A percentile compares a stretch with the other conserved stretches of the same genome.
Evolutionary conservation across 1,139 yeast genomes (phyloP).

Genomic region (Lodderomyces elongisporus): DNA sequence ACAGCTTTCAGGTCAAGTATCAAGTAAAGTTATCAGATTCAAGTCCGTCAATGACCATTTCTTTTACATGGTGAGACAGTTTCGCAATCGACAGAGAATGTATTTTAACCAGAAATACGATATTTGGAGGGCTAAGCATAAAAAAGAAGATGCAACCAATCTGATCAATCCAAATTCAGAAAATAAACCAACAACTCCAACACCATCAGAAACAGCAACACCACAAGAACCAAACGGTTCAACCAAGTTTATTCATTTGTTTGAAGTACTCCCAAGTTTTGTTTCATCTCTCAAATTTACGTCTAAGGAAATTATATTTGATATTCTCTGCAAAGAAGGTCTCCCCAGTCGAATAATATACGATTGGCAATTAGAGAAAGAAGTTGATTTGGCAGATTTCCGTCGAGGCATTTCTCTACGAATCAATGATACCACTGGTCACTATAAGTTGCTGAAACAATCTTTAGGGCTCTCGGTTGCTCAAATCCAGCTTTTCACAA

Average conservation of each 20-base stretch:
- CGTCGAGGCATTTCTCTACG: conserved; percentile 37
- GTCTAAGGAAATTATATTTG: conserved; percentile 22
- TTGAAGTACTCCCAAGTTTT: conserved; percentile 27
- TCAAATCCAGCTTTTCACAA: conserved; percentile 29
- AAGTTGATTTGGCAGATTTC: conserved; percentile 34
- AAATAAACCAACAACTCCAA: neutral
- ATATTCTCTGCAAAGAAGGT: conserved; percentile 40
- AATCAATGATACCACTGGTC: conserved; percentile 18
- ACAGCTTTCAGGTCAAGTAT: conserved; percentile 21
- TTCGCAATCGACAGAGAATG: conserved; percentile 26
- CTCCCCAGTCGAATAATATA: conserved; percentile 30
- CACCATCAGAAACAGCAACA: conserved; percentile 1
- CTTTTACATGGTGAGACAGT: conserved; percentile 32
- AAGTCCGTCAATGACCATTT: conserved; percentile 37
- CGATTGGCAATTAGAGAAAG: conserved; percentile 21
- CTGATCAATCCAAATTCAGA: neutral
- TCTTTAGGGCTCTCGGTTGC: conserved; percentile 18
- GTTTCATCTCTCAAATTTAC: conserved; percentile 25
- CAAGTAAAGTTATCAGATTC: conserved; percentile 25
- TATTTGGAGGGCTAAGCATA: conserved; percentile 8
- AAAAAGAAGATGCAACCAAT: neutral
- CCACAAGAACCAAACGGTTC: neutral
- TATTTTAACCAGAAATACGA: conserved; percentile 25
- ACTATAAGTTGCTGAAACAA: conserved; percentile 22
- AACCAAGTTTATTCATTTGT: conserved; percentile 19